A percentile compares a stretch with the other conserved stretches of the same genome.
These are phyloP conservation scores for Phaffia australis DNA, from an alignment of 768 basidiomycete species.

Conservation along the genomic window DNA sequence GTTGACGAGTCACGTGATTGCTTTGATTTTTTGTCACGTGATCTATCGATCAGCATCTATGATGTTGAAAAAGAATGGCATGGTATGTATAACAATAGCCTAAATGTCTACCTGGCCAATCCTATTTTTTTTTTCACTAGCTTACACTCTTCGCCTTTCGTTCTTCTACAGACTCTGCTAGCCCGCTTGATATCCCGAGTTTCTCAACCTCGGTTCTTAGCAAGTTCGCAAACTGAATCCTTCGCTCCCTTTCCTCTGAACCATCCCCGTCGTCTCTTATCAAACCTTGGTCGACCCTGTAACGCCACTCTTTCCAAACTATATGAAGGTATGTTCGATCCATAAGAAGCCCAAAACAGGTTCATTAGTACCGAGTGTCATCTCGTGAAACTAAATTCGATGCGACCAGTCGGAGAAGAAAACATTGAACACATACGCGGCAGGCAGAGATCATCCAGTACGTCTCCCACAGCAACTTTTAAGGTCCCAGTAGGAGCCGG, in stretches of 20 bases:
- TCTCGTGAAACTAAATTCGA: not conserved
- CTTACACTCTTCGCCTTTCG: no score
- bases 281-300: not conserved
- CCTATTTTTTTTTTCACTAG: no score
- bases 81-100: no score
- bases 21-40: no score
- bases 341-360: not conserved
- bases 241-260: constrained; percentile 1
- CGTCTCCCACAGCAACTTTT: constrained; percentile 3
- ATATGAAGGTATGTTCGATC: not conserved
- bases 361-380: no score
- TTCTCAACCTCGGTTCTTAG: not conserved
- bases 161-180: no score
- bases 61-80: no score
- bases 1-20: no score
- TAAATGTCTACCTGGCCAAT: no score
- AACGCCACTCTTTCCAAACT: constrained; percentile 17
- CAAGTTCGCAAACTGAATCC: constrained; percentile 8
- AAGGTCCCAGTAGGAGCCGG: not conserved
- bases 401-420: not conserved
- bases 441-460: not conserved
- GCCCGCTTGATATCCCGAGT: no score
- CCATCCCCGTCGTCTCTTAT: constrained; percentile 14
- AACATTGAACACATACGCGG: constrained; percentile 1
- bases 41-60: no score